Percentiles rank a stretch among this genome's conserved stretches.
Conservation (phyloP, 2,329 filamentous ascomycete species). For the Tolypocladium album region DNA sequence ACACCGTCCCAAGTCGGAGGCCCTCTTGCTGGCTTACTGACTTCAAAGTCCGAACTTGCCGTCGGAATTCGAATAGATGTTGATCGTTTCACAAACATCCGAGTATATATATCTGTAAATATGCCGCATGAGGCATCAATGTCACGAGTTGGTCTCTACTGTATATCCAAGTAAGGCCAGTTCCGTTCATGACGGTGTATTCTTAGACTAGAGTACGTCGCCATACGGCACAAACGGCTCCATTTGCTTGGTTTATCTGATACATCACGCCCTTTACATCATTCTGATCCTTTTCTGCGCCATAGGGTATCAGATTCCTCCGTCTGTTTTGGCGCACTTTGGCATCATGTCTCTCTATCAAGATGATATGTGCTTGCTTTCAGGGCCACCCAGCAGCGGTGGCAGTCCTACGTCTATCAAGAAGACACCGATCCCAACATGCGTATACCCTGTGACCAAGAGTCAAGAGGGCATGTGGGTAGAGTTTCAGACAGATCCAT, state of each 20-base stretch:
- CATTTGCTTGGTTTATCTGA: background rate
- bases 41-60: background rate
- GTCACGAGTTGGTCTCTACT: background rate
- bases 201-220: background rate
- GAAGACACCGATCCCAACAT: background rate
- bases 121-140: background rate
- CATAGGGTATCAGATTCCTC: background rate
- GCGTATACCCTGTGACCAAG: conserved; percentile 4
- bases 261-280: background rate
- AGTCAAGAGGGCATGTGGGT: conserved; percentile 6
- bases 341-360: background rate
- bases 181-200: background rate
- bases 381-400: background rate
- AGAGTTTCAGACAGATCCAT: conserved; percentile 2
- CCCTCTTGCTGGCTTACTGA: background rate
- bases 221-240: background rate
- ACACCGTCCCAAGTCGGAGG: background rate
- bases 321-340: background rate
- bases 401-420: no score
- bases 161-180: background rate
- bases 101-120: background rate
- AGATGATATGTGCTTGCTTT: background rate
- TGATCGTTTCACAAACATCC: no score
- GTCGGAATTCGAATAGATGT: background rate
- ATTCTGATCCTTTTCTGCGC: background rate